Evolutionary conservation across 768 basidiomycete genomes (phyloP).

Genomic region (Suillus cothurnatus): DNA sequence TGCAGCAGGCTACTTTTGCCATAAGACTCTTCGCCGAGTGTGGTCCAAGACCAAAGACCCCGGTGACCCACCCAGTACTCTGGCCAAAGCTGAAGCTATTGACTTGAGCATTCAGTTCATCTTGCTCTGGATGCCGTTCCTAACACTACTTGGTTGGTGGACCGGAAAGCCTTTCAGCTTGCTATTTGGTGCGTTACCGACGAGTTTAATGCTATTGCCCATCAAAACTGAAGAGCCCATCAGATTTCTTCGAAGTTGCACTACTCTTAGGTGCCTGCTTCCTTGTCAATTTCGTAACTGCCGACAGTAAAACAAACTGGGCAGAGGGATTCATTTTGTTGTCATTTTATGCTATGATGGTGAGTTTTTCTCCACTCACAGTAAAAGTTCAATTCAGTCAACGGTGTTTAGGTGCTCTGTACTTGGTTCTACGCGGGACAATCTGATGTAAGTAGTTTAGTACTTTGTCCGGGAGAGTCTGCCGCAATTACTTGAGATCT

Average conservation of each 20-base stretch:
- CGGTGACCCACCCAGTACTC: slow-evolving; percentile 46
- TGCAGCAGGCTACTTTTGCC: slow-evolving; percentile 54
- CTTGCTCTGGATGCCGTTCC: slow-evolving; percentile 78
- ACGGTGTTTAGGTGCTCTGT: slow-evolving; percentile 50
- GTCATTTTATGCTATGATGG: slow-evolving; percentile 69
- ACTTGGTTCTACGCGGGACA: slow-evolving; percentile 72
- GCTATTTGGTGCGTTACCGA: slow-evolving; percentile 59
- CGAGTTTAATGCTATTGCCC: neutral
- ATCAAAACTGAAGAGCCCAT: neutral
- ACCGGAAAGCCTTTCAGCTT: slow-evolving; percentile 57
- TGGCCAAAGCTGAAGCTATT: slow-evolving; percentile 71
- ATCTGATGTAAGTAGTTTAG: slow-evolving; percentile 51
- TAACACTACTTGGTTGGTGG: slow-evolving; percentile 74
- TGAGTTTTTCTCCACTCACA: slow-evolving; percentile 26
- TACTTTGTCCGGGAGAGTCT: slow-evolving; percentile 29
- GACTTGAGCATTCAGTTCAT: slow-evolving; percentile 79
- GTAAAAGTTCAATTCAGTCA: neutral
- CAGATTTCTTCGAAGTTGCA: slow-evolving; percentile 72
- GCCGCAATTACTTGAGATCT: slow-evolving; percentile 23
- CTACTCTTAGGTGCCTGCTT: slow-evolving; percentile 68
- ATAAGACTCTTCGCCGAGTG: neutral
- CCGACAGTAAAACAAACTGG: slow-evolving; percentile 81
- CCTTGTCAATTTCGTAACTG: slow-evolving; percentile 79
- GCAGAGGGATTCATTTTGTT: slow-evolving; percentile 70
- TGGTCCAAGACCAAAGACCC: slow-evolving; percentile 26